These are phyloP conservation scores for Friedmanniomyces endolithicus DNA, from an alignment of 495 filamentous ascomycete genomes.

Conservation along the genomic window DNA sequence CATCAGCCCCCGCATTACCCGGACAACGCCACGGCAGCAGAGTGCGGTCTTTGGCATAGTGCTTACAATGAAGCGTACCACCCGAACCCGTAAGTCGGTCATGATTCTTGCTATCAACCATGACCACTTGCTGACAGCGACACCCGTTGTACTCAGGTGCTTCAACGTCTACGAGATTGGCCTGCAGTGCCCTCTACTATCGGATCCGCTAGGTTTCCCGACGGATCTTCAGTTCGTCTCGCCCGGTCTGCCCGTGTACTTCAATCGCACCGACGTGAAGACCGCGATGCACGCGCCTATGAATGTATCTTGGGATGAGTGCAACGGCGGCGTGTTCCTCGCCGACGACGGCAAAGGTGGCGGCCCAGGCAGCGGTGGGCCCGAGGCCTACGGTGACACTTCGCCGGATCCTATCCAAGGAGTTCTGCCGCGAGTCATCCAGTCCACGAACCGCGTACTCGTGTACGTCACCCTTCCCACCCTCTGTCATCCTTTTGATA, in stretches of 20 bases:
- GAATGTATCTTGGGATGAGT: conserved; percentile 43
- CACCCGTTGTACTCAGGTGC: too few relatives aligned
- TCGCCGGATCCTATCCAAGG: conserved; percentile 25
- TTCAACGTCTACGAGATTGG: neutral
- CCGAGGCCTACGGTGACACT: conserved; percentile 19
- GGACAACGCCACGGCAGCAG: neutral
- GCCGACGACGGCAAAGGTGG: neutral
- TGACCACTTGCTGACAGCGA: too few relatives aligned
- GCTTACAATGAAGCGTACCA: neutral
- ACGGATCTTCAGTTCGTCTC: conserved; percentile 24
- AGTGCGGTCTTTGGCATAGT: neutral
- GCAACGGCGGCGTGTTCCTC: conserved; percentile 29
- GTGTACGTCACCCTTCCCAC: conserved; percentile 22
- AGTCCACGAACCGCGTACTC: conserved; percentile 50
- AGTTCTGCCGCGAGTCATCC: conserved; percentile 33
- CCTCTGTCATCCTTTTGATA: conserved; percentile 11
- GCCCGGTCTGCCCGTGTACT: conserved; percentile 47
- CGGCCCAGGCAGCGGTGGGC: conserved; percentile 13
- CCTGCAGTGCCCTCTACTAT: conserved; percentile 39
- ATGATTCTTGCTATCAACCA: too few relatives aligned
- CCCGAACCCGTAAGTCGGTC: neutral
- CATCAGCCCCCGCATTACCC: neutral
- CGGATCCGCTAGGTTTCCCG: conserved; percentile 56
- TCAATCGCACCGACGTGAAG: conserved; percentile 64
- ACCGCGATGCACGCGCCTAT: conserved; percentile 54